Evolutionary conservation across 305 asterid species (phyloP).

Genomic region (Rubia balearica): DNA sequence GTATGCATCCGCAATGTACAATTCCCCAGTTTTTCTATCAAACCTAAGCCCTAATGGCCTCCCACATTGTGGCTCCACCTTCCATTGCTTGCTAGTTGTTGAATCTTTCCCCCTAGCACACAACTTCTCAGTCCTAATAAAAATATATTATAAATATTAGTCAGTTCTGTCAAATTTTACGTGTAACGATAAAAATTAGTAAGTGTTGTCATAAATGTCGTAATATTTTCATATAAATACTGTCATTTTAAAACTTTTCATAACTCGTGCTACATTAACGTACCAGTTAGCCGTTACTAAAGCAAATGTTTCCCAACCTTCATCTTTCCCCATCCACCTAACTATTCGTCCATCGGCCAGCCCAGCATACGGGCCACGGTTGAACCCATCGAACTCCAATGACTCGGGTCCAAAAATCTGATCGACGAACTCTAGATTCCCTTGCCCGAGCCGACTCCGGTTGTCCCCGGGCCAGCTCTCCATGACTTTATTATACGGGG

Average conservation of each 20-base stretch:
- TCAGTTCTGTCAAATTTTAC: background rate
- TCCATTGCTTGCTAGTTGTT: slow-evolving; percentile 73
- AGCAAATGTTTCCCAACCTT: slow-evolving; percentile 88
- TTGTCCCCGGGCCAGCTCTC: slow-evolving; percentile 64
- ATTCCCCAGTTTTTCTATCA: slow-evolving; percentile 45
- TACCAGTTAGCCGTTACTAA: slow-evolving; percentile 60
- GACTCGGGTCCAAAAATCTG: slow-evolving; percentile 80
- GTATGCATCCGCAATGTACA: slow-evolving; percentile 90
- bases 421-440: slow-evolving; percentile 51
- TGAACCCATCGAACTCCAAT: slow-evolving; percentile 63
- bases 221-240: no score
- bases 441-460: slow-evolving; percentile 48
- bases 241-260: no score
- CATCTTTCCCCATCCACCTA: slow-evolving; percentile 67
- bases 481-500: slow-evolving; percentile 58
- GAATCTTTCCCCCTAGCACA: slow-evolving; percentile 61
- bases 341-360: slow-evolving; percentile 87
- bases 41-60: slow-evolving; percentile 86
- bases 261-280: background rate
- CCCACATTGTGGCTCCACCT: slow-evolving; percentile 58
- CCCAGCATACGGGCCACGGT: slow-evolving; percentile 80
- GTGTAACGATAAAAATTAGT: background rate
- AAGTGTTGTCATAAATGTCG: no score
- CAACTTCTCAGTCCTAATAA: slow-evolving; percentile 46
- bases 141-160: no score